phyloP scores from a whole-genome alignment of 2,329 filamentous ascomycete genomes.

The Calonectria fujianensis region DNA sequence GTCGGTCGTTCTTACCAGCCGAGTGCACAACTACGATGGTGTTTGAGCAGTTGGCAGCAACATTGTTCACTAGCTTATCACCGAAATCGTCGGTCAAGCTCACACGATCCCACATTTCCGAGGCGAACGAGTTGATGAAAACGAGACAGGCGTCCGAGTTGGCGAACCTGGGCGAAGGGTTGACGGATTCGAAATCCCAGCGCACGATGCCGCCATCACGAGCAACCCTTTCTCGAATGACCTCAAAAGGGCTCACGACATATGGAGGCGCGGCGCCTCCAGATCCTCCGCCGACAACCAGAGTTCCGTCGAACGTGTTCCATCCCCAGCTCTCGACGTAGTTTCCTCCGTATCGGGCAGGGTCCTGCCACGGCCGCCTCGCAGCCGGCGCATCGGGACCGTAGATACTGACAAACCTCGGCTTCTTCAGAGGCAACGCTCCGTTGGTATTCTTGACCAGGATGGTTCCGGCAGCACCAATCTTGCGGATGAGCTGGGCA shows the following conservation, averaged over 20 bases:
- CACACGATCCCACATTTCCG: slow-evolving; percentile 93
- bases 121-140: slow-evolving; percentile 90
- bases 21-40: slow-evolving; percentile 81
- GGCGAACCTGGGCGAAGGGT: slow-evolving; percentile 78
- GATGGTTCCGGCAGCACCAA: slow-evolving; percentile 89
- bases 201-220: slow-evolving; percentile 57
- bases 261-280: slow-evolving; percentile 84
- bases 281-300: slow-evolving; percentile 88
- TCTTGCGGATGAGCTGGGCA: slow-evolving; percentile 81
- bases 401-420: slow-evolving; percentile 85
- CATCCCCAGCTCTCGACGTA: slow-evolving; percentile 62
- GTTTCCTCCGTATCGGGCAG: slow-evolving; percentile 83
- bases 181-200: slow-evolving; percentile 77
- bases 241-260: slow-evolving; percentile 79
- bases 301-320: slow-evolving; percentile 66
- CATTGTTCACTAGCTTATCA: slow-evolving; percentile 71
- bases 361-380: slow-evolving; percentile 71
- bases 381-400: slow-evolving; percentile 91
- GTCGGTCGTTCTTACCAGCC: slow-evolving; percentile 66
- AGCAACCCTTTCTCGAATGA: slow-evolving; percentile 54
- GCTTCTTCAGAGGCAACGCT: slow-evolving; percentile 84
- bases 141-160: slow-evolving; percentile 81
- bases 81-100: slow-evolving; percentile 84
- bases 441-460: slow-evolving; percentile 88
- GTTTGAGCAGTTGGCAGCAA: slow-evolving; percentile 75